Percentiles rank a stretch among this genome's conserved stretches.
Conservation (phyloP, 1,284 basidiomycete genomes). For the Cryptococcus amylolentus region DNA sequence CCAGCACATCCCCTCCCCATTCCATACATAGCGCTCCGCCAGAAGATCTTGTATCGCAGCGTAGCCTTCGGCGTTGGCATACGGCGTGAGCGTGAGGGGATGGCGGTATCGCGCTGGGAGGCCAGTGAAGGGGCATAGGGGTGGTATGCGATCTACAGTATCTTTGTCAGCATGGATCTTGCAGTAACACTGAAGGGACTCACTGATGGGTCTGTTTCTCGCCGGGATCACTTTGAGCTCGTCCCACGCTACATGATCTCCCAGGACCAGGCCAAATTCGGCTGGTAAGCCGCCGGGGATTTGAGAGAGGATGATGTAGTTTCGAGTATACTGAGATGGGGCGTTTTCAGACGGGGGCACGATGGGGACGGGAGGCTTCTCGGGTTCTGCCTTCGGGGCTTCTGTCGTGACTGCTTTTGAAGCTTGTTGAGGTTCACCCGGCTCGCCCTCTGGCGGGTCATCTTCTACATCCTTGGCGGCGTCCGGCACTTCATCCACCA, state of each 20-base stretch:
- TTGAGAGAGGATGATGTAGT: constrained; percentile 51
- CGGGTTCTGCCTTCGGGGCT: neutral
- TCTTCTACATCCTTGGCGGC: constrained; percentile 3
- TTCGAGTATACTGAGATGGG: constrained; percentile 38
- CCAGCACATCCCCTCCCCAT: constrained; percentile 31
- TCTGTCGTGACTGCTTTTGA: neutral
- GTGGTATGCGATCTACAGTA: constrained; percentile 38
- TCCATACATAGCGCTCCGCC: constrained; percentile 33
- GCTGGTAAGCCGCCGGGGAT: constrained; percentile 47
- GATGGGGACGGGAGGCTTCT: neutral
- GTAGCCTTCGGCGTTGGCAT: constrained; percentile 49
- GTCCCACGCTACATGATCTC: constrained; percentile 52
- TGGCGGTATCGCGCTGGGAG: constrained; percentile 52
- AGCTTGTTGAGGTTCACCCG: neutral
- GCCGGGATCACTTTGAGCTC: constrained; percentile 44
- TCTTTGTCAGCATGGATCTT: constrained; percentile 4
- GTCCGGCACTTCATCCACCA: constrained; percentile 27
- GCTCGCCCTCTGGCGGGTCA: neutral
- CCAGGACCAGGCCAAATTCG: constrained; percentile 50
- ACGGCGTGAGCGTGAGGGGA: constrained; percentile 50
- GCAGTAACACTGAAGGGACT: constrained; percentile 5
- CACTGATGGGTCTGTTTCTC: constrained; percentile 48
- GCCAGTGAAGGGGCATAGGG: constrained; percentile 53
- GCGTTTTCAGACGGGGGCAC: neutral
- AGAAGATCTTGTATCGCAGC: constrained; percentile 39